Base-by-base conservation (phyloP, 768 basidiomycete species). In the Panellus pusillus region DNA sequence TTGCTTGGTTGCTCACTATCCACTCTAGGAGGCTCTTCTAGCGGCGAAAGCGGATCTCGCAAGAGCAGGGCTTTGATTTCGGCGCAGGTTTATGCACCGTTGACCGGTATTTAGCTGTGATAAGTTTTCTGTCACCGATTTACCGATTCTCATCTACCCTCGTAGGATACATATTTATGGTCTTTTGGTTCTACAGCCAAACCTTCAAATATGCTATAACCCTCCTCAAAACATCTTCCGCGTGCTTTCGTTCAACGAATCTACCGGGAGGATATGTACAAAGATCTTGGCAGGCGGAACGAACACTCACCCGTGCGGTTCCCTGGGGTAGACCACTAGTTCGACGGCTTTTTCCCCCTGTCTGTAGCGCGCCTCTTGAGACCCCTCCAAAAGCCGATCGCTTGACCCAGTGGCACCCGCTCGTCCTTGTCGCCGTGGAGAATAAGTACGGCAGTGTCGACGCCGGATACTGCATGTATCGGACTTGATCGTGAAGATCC, bases 11-110 rank as follows among this genome's bases (percentile, higher is more conserved):
- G 32, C 32, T 47, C 15, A 54, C 47, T 20, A 32, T 41, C 47
- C 20, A 20, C 41, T 55, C 9, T 52, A 82, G 79, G 79, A 82
- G 38, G 74, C 80, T 6, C 67, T 82, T 44, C 63, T 83, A 3
- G 72, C 73, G 14, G 78, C 80, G 5, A 78, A 78, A 58, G 79
- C 81, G n/a, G 81, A 82, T 49, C 68, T 83, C 12, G 65, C 74
- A n/a, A 71, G 74, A 50, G 63, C 80, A 47, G 78, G 50, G 13
- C 42, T 42, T 5, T 55, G 42, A 53, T 15, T 35, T 7, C 19
- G 2, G 14, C 14, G 3, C 32, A 35, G 7, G 32, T 35, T 9
- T n/a, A n/a, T n/a, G n/a, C n/a, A n/a, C n/a, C n/a, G n/a, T n/a
- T n/a, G n/a, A n/a, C 9, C 14, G 9, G 32, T 11, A 35, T 35